A percentile compares a stretch with the other conserved stretches of the same genome.
phyloP scores from a whole-genome alignment of 768 basidiomycete genomes.

The Tulasnella sp. region DNA sequence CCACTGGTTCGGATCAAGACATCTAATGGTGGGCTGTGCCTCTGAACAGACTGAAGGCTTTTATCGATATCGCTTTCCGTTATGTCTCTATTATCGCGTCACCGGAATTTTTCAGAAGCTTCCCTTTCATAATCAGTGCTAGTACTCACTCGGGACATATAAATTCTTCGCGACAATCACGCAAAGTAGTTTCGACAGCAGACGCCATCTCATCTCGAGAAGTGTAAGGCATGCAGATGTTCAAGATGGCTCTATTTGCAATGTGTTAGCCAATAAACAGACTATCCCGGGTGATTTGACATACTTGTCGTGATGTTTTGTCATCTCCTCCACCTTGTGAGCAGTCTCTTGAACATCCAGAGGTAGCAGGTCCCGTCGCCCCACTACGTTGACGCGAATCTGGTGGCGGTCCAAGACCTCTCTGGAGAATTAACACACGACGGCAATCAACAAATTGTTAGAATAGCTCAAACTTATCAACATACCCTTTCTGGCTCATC shows the following conservation, averaged over 20 bases:
- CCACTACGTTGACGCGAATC: constrained; percentile 75
- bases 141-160: constrained; percentile 25
- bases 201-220: constrained; percentile 85
- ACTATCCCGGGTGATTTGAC: too few relatives aligned
- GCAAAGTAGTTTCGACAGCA: constrained; percentile 45
- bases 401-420: constrained; percentile 72
- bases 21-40: constrained; percentile 71
- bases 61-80: constrained; percentile 58
- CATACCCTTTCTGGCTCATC: constrained; percentile 71
- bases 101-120: neutral
- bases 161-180: constrained; percentile 28
- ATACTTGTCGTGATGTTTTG: constrained; percentile 60
- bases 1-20: constrained; percentile 87
- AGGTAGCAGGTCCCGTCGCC: constrained; percentile 66
- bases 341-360: constrained; percentile 59
- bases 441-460: neutral
- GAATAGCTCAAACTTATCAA: constrained; percentile 7
- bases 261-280: neutral
- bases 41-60: constrained; percentile 54
- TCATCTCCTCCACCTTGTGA: constrained; percentile 62
- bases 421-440: constrained; percentile 32
- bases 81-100: constrained; percentile 37
- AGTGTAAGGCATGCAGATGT: constrained; percentile 87
- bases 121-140: neutral
- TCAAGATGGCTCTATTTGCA: constrained; percentile 62